Percentiles rank a stretch among this genome's conserved stretches.
Conservation (phyloP, 1,284 basidiomycete genomes). For the Trichosporon ovoides region DNA sequence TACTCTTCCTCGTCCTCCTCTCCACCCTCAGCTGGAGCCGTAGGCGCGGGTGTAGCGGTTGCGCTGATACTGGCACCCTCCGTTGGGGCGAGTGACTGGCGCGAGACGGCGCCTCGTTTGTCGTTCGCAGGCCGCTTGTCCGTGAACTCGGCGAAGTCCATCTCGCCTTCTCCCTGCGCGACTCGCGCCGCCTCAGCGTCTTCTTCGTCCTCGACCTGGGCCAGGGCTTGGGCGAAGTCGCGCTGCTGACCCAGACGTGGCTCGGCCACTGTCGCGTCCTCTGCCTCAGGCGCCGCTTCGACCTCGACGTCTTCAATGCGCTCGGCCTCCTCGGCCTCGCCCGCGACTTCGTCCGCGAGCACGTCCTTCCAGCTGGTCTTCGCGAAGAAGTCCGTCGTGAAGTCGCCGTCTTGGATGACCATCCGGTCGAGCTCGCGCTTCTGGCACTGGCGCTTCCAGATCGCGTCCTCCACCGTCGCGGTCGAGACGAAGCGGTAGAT, state of each 20-base stretch:
- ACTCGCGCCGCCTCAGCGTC: constrained; percentile 73
- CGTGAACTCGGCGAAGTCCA: constrained; percentile 70
- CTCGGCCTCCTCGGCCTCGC: constrained; percentile 38
- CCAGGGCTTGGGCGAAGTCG: constrained; percentile 63
- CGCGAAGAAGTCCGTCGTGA: constrained; percentile 57
- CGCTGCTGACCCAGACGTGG: constrained; percentile 36
- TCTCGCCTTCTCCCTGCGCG: constrained; percentile 74
- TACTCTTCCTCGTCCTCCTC: constrained; percentile 41
- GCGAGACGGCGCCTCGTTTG: background rate
- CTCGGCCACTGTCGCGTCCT: constrained; percentile 30
- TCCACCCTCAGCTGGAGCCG: constrained; percentile 40
- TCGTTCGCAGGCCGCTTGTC: constrained; percentile 46
- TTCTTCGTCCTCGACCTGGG: constrained; percentile 80
- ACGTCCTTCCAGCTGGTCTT: constrained; percentile 76
- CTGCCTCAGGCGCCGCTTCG: constrained; percentile 29
- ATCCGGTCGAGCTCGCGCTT: constrained; percentile 86
- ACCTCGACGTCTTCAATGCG: constrained; percentile 33
- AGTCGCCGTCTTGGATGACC: constrained; percentile 90
- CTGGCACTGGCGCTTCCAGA: constrained; percentile 93
- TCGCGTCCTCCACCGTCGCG: constrained; percentile 87
- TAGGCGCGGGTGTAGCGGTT: no score
- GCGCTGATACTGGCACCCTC: constrained; percentile 1
- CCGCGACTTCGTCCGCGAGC: constrained; percentile 55
- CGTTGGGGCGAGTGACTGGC: constrained; percentile 7
- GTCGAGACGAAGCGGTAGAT: constrained; percentile 89